A percentile compares a stretch with the other conserved stretches of the same genome.
phyloP scores from a whole-genome alignment of 176 grass and related monocot genomes.

The Eleusine coracana region DNA sequence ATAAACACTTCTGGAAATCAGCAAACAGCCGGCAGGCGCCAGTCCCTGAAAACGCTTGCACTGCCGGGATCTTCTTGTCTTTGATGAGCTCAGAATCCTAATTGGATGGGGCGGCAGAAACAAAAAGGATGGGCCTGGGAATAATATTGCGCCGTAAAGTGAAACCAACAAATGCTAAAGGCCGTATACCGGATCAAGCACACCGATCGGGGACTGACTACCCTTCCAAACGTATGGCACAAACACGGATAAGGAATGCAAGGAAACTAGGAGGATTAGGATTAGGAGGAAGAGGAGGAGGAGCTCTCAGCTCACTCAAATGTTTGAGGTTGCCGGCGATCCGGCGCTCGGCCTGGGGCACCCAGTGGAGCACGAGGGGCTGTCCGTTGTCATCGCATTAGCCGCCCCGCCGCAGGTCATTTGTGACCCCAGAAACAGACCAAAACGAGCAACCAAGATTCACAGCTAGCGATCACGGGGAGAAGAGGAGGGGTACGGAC shows the following conservation, averaged over 20 bases:
- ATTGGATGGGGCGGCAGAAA: neutral
- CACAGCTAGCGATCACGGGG: neutral
- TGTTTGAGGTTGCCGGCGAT: slow-evolving; percentile 78
- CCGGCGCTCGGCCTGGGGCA: slow-evolving; percentile 78
- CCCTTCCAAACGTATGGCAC: neutral
- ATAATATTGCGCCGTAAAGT: neutral
- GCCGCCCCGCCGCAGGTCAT: slow-evolving; percentile 65
- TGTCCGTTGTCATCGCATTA: slow-evolving; percentile 87
- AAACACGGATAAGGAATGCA: neutral
- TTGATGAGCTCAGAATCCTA: slow-evolving; percentile 84
- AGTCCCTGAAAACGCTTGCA: slow-evolving; percentile 82
- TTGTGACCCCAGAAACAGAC: neutral
- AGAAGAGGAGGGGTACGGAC: neutral
- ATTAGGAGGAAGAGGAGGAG: neutral
- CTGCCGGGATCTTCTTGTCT: slow-evolving; percentile 83
- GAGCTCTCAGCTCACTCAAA: slow-evolving; percentile 62
- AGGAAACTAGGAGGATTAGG: neutral
- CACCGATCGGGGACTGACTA: neutral
- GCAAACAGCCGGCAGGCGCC: slow-evolving; percentile 91
- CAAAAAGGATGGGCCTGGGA: neutral
- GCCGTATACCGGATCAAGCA: neutral
- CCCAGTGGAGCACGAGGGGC: slow-evolving; percentile 86
- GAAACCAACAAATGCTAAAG: neutral
- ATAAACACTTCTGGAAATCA: slow-evolving; percentile 89
- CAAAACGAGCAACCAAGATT: neutral